Evolutionary conservation across 441 rosid genomes (phyloP), one percentile per base, ranked within the genome.

Genomic region (Eutrema salsugineum): DNA sequence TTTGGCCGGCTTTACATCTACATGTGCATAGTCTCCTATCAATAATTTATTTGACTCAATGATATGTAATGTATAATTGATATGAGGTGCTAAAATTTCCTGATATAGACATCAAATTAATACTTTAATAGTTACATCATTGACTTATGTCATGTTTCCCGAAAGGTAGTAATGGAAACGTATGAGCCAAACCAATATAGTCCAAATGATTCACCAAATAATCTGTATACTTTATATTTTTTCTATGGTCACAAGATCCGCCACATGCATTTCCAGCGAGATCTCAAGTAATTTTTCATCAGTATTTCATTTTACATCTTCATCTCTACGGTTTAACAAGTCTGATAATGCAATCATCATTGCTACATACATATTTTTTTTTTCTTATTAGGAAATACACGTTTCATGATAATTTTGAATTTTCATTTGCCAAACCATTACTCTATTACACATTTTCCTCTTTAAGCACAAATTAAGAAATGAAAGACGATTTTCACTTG

Each of bases 111-210:
- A 71, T 70, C 14, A 36, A 67, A 40, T 16, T 30, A 19, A 35
- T 58, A 50, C 43, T 24, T 28, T 49, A 11, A 50, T 12, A 40
- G 14, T 57, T 64, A 39, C 67, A 65, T 71, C 68, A 65, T 77
- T 70, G 80, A 71, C 80, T 70, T 50, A 35, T 77, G 72, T 51
- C 58, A 69, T 77, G 76, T 77, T 71, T 65, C 76, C 80, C 76
- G 50, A 77, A 71, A 77, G 64, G 80, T 64, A 71, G 65, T 70
- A 58, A 35, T 59, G 72, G 3, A 65, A 70, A 71, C 68, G 68
- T 65, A 70, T 49, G 68, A 49, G 47, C 63, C 63, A 48, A 64
- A 49, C 50, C 61, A 69, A 62, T 56, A 55, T 27, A 47, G 70
- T 75, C 69, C 69, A 75, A 62, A 76, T 76, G 75, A 76, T 69